Evolutionary conservation across 208 protist species (phyloP).

Genomic region (Trypanosoma boissoni): DNA sequence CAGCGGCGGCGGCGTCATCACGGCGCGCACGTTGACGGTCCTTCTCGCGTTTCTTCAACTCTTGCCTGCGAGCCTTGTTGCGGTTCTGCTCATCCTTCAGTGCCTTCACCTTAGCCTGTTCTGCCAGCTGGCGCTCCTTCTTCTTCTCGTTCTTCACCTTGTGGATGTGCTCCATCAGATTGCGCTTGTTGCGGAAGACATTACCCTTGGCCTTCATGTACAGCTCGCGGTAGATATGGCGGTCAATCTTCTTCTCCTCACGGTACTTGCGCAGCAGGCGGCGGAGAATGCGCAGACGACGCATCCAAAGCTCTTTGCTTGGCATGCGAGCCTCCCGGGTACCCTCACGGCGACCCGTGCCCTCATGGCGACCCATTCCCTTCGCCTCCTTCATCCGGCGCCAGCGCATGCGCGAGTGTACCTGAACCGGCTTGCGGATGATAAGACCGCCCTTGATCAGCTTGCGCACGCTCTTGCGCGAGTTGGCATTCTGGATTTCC

Average conservation of each 20-base stretch:
- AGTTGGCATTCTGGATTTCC: constrained; percentile 98
- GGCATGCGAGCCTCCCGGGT: constrained; percentile 97
- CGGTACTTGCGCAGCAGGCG: constrained; percentile 98
- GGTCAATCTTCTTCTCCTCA: constrained; percentile 98
- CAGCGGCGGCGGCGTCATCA: constrained; percentile 50
- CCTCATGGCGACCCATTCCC: constrained; percentile 91
- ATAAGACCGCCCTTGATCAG: constrained; percentile 98
- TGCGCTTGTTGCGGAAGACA: constrained; percentile 99
- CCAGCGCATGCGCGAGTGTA: constrained; percentile 95
- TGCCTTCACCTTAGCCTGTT: constrained; percentile 80
- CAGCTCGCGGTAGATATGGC: constrained; percentile 96
- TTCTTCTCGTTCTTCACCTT: constrained; percentile 96
- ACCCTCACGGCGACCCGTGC: constrained; percentile 96
- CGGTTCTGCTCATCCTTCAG: constrained; percentile 67
- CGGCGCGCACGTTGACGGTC: constrained; percentile 67
- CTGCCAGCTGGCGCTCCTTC: constrained; percentile 93
- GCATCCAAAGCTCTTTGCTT: constrained; percentile 97
- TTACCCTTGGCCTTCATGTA: constrained; percentile 99
- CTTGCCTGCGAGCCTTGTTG: constrained; percentile 64
- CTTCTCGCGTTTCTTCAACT: constrained; percentile 75
- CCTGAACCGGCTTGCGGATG: constrained; percentile 94
- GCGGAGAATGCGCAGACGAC: constrained; percentile 96
- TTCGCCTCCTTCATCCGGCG: constrained; percentile 91
- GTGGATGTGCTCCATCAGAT: constrained; percentile 98
- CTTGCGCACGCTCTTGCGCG: constrained; percentile 95